Conservation (phyloP, 192 early-diverging fungal genomes). For the Entomortierella beljakovae region DNA sequence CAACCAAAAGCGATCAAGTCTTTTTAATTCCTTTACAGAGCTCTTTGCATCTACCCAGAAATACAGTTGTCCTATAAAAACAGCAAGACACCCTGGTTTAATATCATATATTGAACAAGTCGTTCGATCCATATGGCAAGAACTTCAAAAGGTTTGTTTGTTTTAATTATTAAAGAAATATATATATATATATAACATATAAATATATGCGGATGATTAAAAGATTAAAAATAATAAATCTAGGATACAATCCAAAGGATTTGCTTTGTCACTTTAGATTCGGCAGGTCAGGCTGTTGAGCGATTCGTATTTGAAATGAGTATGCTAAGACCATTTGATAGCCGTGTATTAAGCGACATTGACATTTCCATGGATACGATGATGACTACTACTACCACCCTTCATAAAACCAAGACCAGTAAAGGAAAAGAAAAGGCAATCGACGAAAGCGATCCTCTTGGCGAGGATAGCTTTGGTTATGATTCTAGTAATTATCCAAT, state of each 20-base stretch:
- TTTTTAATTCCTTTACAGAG: constrained; percentile 17
- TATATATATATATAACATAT: background rate
- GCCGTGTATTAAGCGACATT: background rate
- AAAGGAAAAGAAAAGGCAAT: background rate
- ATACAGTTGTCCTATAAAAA: constrained; percentile 40
- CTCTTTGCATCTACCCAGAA: constrained; percentile 50
- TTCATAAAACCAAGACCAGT: too few relatives aligned
- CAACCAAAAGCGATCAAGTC: background rate
- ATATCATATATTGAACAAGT: constrained; percentile 36
- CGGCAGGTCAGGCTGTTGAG: constrained; percentile 13
- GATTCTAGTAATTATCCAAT: background rate
- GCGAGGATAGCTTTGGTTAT: background rate
- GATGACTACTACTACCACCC: too few relatives aligned
- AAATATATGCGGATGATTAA: background rate
- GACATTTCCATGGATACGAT: too few relatives aligned
- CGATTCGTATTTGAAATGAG: constrained; percentile 49
- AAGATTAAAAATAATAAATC: background rate
- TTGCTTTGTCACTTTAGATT: constrained; percentile 33
- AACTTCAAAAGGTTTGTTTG: constrained; percentile 22
- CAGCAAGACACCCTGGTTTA: constrained; percentile 39
- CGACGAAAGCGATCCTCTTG: background rate
- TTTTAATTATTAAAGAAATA: background rate
- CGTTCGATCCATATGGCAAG: constrained; percentile 13
- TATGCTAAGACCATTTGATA: constrained; percentile 20
- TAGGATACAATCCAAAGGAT: constrained; percentile 39